Evolutionary conservation across 164 flowering plant species (phyloP).

Genomic region (Warburgia ugandensis): DNA sequence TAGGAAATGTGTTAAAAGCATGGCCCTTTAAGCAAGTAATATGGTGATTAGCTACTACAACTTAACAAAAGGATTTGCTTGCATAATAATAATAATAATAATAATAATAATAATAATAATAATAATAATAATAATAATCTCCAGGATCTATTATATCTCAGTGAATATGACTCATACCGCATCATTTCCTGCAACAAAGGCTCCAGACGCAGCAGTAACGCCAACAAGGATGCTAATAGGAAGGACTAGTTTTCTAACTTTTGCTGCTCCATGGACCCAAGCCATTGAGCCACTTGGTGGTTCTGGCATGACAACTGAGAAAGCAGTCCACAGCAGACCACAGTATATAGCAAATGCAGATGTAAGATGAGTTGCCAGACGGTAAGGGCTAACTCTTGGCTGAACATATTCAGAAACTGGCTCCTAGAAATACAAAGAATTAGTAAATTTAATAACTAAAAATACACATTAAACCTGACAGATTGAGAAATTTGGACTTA

Average conservation of each 20-base stretch:
- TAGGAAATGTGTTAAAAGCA: slow-evolving; percentile 92
- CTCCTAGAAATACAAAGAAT: slow-evolving; percentile 36
- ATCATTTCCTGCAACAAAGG: slow-evolving; percentile 99
- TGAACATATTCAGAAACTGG: slow-evolving; percentile 59
- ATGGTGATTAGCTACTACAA: background rate
- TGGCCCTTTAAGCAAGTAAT: slow-evolving; percentile 49
- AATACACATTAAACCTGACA: background rate
- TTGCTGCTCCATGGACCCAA: slow-evolving; percentile 91
- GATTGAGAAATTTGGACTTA: background rate
- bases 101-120: too few relatives aligned
- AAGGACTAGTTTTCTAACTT: slow-evolving; percentile 64
- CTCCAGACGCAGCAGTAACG: slow-evolving; percentile 85
- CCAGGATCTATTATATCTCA: too few relatives aligned
- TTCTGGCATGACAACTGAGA: slow-evolving; percentile 96
- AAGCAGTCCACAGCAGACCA: slow-evolving; percentile 91
- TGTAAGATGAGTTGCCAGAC: slow-evolving; percentile 92
- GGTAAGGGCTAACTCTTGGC: slow-evolving; percentile 95
- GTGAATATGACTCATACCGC: slow-evolving; percentile 45
- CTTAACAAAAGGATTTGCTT: too few relatives aligned
- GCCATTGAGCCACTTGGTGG: slow-evolving; percentile 77
- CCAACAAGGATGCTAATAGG: slow-evolving; percentile 81
- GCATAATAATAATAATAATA: too few relatives aligned
- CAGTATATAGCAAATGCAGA: slow-evolving; percentile 87
- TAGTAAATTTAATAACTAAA: background rate
- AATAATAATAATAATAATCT: too few relatives aligned